These are phyloP conservation scores for Thalassiosira delicatula DNA, from an alignment of 352 stramenopile species.

Conservation along the genomic window DNA sequence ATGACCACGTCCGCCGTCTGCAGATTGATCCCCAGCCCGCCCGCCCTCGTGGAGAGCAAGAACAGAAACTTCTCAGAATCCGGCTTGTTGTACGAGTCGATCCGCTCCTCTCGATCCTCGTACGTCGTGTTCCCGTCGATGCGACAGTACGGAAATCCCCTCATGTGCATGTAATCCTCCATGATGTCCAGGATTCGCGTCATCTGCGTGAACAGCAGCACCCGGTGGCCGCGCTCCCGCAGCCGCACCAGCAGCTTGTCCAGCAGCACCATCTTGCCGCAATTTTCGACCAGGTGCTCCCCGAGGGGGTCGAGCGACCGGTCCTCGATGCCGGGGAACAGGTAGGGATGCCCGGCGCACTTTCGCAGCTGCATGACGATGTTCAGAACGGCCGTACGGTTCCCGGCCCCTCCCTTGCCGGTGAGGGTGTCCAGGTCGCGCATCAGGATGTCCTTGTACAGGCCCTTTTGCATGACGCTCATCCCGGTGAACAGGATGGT, in stretches of 20 bases:
- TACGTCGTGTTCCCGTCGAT: constrained; percentile 89
- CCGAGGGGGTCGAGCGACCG: constrained; percentile 63
- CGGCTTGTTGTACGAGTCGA: constrained; percentile 98
- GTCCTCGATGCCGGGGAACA: constrained; percentile 92
- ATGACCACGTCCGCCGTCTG: constrained; percentile 98
- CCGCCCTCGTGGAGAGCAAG: constrained; percentile 95
- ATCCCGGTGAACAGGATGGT: constrained; percentile 91
- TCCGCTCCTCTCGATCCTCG: constrained; percentile 87
- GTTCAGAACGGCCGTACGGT: constrained; percentile 86
- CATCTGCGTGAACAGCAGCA: constrained; percentile 99
- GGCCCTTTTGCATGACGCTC: constrained; percentile 95
- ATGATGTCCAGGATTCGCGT: constrained; percentile 99
- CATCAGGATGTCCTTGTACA: constrained; percentile 92
- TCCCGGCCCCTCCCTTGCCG: constrained; percentile 66
- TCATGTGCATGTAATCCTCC: constrained; percentile 96
- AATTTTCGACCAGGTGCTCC: constrained; percentile 88
- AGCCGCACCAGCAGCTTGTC: constrained; percentile 96
- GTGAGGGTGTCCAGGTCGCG: constrained; percentile 53
- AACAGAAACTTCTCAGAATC: constrained; percentile 97
- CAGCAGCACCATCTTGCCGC: constrained; percentile 96
- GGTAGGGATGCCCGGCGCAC: constrained; percentile 98
- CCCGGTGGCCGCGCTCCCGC: constrained; percentile 92
- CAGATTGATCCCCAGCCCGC: constrained; percentile 97
- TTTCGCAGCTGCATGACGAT: constrained; percentile 99
- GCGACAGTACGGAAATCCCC: constrained; percentile 88